These are phyloP conservation scores for Hypoxylon subgilvum DNA, from an alignment of 495 filamentous ascomycete species.

Conservation along the genomic window DNA sequence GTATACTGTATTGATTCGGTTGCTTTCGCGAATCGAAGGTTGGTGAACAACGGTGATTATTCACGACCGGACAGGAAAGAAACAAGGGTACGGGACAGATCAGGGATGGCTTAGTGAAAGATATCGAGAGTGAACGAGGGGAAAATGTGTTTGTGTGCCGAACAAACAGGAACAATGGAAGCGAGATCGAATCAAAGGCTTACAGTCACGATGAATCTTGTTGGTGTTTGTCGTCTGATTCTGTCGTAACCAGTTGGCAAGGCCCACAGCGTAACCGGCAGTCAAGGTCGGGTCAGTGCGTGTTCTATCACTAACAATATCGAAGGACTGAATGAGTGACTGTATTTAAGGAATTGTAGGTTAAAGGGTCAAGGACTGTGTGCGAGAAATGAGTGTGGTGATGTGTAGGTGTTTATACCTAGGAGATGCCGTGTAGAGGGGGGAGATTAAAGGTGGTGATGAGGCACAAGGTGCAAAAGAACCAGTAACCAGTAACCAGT, in stretches of 20 bases:
- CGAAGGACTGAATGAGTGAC: conserved; percentile 20
- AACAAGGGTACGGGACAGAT: conserved; percentile 3
- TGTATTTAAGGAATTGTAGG: conserved; percentile 18
- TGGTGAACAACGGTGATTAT: conserved; percentile 35
- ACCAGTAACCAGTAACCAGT: too few relatives aligned
- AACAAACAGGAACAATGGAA: conserved; percentile 19
- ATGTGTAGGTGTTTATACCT: background rate
- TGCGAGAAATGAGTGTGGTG: conserved; percentile 8
- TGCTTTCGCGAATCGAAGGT: background rate
- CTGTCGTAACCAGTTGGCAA: conserved; percentile 9
- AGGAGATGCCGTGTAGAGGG: background rate
- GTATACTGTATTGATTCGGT: conserved; percentile 6
- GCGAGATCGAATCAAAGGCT: conserved; percentile 21
- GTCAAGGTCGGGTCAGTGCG: conserved; percentile 9
- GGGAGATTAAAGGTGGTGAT: background rate
- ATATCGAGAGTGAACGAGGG: background rate
- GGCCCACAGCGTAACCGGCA: conserved; percentile 4
- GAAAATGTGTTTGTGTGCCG: conserved; percentile 14
- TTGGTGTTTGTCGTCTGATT: conserved; percentile 9
- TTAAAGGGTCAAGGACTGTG: background rate
- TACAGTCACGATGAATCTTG: conserved; percentile 24
- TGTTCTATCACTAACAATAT: background rate
- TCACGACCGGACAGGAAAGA: conserved; percentile 11
- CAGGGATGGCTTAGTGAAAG: conserved; percentile 15
- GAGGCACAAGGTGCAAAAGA: background rate